These are phyloP conservation scores for Aspergillus sergii DNA, from an alignment of 2,329 filamentous ascomycete genomes.

Conservation along the genomic window DNA sequence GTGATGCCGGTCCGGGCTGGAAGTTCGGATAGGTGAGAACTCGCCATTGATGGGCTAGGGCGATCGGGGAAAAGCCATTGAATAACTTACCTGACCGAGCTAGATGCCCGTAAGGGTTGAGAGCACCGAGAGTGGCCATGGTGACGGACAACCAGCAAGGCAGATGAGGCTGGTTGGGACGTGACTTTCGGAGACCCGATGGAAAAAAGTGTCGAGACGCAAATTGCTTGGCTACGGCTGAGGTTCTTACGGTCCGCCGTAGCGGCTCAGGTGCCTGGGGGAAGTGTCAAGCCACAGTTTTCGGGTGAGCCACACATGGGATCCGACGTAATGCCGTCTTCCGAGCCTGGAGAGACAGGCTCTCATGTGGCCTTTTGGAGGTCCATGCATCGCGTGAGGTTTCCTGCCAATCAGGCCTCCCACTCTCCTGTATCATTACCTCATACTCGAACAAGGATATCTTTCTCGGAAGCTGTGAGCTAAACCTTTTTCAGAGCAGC, in stretches of 20 bases:
- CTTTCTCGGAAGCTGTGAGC: neutral
- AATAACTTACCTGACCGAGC: constrained; percentile 39
- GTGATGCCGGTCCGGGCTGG: constrained; percentile 36
- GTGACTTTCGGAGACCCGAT: constrained; percentile 11
- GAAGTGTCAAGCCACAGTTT: constrained; percentile 3
- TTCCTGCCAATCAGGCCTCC: neutral
- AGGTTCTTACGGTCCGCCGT: constrained; percentile 24
- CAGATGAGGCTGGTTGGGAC: constrained; percentile 11
- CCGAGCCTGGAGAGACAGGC: neutral
- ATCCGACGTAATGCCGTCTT: neutral
- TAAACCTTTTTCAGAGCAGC: constrained; percentile 3
- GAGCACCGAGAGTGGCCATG: constrained; percentile 44
- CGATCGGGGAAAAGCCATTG: neutral
- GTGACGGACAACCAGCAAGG: constrained; percentile 14
- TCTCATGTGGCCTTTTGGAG: constrained; percentile 4
- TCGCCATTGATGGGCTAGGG: neutral
- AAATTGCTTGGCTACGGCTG: constrained; percentile 24
- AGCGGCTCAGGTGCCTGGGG: constrained; percentile 1
- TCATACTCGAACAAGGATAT: neutral
- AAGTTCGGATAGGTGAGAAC: neutral
- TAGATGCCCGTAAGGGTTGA: constrained; percentile 42
- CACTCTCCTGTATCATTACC: constrained; percentile 5
- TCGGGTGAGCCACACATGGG: neutral
- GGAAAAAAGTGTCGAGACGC: constrained; percentile 34
- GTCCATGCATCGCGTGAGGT: neutral